phyloP scores from a whole-genome alignment of 139 green algal species.

The Coelastrella sp. region DNA sequence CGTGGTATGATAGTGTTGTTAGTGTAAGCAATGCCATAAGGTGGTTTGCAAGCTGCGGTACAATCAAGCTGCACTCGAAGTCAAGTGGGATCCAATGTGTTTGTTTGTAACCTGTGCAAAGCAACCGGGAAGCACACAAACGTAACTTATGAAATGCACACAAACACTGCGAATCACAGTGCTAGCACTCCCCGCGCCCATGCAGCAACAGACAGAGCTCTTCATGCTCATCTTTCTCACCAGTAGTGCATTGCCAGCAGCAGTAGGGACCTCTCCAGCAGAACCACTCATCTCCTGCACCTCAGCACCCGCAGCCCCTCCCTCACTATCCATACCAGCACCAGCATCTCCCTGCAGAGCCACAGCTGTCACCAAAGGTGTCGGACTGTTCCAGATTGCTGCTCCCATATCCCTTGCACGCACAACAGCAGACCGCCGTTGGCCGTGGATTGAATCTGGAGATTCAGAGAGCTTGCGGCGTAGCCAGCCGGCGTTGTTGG shows the following conservation, averaged over 20 bases:
- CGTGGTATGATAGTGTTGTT: neutral
- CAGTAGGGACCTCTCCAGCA: neutral
- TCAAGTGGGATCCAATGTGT: no score
- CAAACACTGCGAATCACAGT: no score
- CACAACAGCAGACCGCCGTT: constrained; percentile 47
- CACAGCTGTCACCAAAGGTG: neutral
- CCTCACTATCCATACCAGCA: neutral
- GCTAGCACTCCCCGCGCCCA: no score
- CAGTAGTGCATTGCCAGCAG: neutral
- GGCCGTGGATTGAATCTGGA: constrained; percentile 49
- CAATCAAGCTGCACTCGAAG: no score
- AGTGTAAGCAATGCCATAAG: no score
- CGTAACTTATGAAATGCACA: no score
- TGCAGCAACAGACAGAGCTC: no score
- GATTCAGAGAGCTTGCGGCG: constrained; percentile 70
- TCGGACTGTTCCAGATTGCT: constrained; percentile 61
- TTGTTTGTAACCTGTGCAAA: no score
- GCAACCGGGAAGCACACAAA: neutral
- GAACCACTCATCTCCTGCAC: neutral
- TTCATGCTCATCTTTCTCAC: neutral
- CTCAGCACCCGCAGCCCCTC: neutral
- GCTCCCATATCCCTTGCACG: constrained; percentile 58
- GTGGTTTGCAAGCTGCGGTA: no score
- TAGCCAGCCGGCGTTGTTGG: constrained; percentile 73
- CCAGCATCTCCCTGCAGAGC: neutral